Conservation (phyloP, 148 eudicot species). For the Rhododendron mucronatum region DNA sequence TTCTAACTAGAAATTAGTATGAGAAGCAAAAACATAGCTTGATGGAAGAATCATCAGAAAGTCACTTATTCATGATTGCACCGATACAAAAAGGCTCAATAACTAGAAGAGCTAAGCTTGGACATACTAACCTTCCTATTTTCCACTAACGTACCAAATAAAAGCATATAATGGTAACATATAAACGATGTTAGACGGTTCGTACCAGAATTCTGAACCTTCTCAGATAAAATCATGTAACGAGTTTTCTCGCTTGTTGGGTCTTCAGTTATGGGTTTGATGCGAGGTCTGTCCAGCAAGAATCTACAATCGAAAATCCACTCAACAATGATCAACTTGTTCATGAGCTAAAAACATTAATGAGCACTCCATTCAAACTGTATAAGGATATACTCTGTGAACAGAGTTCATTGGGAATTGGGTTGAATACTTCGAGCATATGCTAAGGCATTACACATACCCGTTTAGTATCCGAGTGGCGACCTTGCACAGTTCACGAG, state of each 20-base stretch:
- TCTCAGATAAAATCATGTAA: constrained; percentile 78
- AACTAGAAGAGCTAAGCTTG: not conserved
- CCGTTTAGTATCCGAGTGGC: constrained; percentile 74
- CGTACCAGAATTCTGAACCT: constrained; percentile 55
- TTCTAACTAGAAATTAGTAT: not conserved
- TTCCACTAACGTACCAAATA: not conserved
- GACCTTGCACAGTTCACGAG: constrained; percentile 71
- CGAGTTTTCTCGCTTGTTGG: constrained; percentile 66
- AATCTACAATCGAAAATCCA: constrained; percentile 39
- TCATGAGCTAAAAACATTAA: not conserved
- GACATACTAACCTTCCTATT: not conserved
- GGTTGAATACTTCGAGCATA: not conserved
- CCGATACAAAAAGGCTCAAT: not conserved
- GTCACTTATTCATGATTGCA: not conserved
- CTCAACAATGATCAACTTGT: not conserved
- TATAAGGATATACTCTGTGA: not conserved
- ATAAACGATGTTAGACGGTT: not conserved
- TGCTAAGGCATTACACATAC: constrained; percentile 27
- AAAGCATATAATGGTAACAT: not conserved
- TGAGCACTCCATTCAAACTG: not conserved
- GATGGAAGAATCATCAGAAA: not conserved
- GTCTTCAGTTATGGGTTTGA: constrained; percentile 88
- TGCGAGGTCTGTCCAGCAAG: constrained; percentile 82
- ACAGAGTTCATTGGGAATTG: too few species aligned
- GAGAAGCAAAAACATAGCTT: not conserved